A percentile compares a stretch with the other conserved stretches of the same genome.
These are phyloP conservation scores for Hibiscus syriacus DNA, from an alignment of 345 rosid species.

Conservation along the genomic window DNA sequence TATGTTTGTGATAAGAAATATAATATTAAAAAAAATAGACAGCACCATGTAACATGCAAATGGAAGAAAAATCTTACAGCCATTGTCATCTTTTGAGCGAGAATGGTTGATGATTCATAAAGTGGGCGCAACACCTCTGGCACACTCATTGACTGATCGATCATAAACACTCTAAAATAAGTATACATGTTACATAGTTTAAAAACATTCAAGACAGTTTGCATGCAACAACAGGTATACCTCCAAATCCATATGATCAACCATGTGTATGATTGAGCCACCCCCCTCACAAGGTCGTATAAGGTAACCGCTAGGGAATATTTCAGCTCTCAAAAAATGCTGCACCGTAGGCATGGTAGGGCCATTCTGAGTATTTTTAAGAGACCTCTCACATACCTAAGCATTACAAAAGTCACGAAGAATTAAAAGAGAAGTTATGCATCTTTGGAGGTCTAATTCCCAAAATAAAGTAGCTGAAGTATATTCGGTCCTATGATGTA, in stretches of 20 bases:
- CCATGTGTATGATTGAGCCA: slow-evolving; percentile 91
- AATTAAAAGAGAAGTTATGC: not conserved
- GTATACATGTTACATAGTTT: not conserved
- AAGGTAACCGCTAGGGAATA: slow-evolving; percentile 95
- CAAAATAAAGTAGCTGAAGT: not conserved
- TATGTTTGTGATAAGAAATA: not conserved
- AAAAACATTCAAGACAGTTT: not conserved
- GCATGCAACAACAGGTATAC: slow-evolving; percentile 24
- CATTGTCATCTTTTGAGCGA: slow-evolving; percentile 97
- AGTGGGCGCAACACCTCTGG: slow-evolving; percentile 97
- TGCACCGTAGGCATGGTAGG: slow-evolving; percentile 94
- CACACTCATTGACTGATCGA: slow-evolving; percentile 81
- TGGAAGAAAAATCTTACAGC: slow-evolving; percentile 46
- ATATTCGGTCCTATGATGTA: not conserved
- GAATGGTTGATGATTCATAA: slow-evolving; percentile 89
- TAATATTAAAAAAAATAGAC: not conserved
- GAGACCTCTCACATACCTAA: slow-evolving; percentile 91
- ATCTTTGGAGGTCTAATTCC: not conserved
- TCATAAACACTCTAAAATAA: slow-evolving; percentile 13
- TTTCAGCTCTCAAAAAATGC: slow-evolving; percentile 97
- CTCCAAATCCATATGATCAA: slow-evolving; percentile 98
- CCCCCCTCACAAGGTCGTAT: slow-evolving; percentile 98
- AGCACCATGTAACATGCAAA: not conserved
- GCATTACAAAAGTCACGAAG: not conserved
- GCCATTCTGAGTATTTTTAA: slow-evolving; percentile 89